phyloP scores from a whole-genome alignment of 176 grass and related monocot species.

The Phyllostachys edulis region DNA sequence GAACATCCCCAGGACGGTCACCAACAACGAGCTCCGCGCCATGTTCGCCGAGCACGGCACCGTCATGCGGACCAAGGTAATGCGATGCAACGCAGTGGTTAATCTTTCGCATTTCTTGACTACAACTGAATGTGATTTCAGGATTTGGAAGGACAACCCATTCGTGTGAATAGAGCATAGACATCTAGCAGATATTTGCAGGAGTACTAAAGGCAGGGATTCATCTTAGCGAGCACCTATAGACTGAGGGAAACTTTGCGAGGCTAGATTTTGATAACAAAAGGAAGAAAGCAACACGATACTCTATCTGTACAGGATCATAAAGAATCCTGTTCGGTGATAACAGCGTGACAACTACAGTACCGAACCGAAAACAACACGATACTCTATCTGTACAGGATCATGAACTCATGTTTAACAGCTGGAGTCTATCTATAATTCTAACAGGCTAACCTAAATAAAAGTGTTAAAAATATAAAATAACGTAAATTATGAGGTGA shows the following conservation, averaged over 20 bases:
- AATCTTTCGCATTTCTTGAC: too few relatives aligned
- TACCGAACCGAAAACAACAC: too few relatives aligned
- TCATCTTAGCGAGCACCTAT: constrained; percentile 7
- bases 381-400: background rate
- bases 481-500: too few relatives aligned
- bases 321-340: too few relatives aligned
- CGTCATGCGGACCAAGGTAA: constrained; percentile 80
- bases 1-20: constrained; percentile 70
- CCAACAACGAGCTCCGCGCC: constrained; percentile 59
- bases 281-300: constrained; percentile 20
- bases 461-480: too few relatives aligned
- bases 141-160: constrained; percentile 95
- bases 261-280: constrained; percentile 28
- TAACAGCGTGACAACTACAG: too few relatives aligned
- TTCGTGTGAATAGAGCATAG: too few relatives aligned
- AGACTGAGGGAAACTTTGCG: constrained; percentile 15
- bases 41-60: constrained; percentile 75
- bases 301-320: too few relatives aligned
- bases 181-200: constrained; percentile 20
- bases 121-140: constrained; percentile 35
- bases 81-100: background rate
- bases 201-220: background rate
- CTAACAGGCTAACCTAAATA: background rate
- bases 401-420: too few relatives aligned
- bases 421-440: too few relatives aligned